Evolutionary conservation across 495 filamentous ascomycete genomes (phyloP), one percentile per base, ranked within the genome.

Genomic region (Neurospora pannonica): DNA sequence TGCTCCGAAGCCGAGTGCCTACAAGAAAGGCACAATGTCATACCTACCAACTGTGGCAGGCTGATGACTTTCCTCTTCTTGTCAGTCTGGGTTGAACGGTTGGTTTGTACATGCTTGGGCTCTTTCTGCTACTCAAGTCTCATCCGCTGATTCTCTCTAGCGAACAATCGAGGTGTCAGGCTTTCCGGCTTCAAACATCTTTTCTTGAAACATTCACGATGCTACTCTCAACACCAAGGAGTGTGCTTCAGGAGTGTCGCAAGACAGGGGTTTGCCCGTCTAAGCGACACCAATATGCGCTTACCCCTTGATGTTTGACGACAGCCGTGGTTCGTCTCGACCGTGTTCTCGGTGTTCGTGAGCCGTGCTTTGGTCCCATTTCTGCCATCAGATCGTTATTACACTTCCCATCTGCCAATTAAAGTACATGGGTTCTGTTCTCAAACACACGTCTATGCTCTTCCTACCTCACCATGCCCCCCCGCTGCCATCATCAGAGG

Each of bases 191-290:
- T 31, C 54, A 62, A 17, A 19, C 28, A 67, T 6, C 2, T 62
- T 3, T 2, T 9, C 5, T 67, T 67, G 54, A 34, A 67, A 67
- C 54, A 34, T 67, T 67, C 54, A 9, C 24, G 54, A 34, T 67
- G 28, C 28, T 67, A 67, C 28, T 67, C 54, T 67, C 54, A 36
- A 67, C 54, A 67, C 54, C 54, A 67, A 67, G 54, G 31, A 67
- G 24, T 39, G 72, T 85, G 85, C 85, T 77, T 86, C 85, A 86
- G 79, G 74, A 79, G 77, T 83, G 85, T 86, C 82, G 78, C 84
- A 87, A 79, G 80, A 84, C 85, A 84, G 82, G 85, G 85, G 78
- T 82, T 67, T 72, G 37, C 73, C 38, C 70, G 75, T 73, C 76
- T 70, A 71, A 71, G 54, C 28, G 28, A 67, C 54, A 67, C 28